Evolutionary conservation across 108 stramenopile genomes (phyloP).

Genomic region (Cyclotella baltica): DNA sequence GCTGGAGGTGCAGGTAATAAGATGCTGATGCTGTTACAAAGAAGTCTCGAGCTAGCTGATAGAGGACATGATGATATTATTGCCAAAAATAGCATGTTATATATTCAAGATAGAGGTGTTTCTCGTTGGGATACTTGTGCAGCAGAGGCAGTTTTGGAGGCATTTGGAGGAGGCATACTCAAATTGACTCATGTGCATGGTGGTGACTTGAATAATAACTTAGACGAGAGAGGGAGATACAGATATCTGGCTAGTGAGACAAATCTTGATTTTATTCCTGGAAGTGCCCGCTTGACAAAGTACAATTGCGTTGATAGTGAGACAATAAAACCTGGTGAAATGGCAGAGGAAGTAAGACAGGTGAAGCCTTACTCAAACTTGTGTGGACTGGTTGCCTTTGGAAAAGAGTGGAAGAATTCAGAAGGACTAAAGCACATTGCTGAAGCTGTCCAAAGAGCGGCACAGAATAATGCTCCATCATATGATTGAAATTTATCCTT

Average conservation of each 20-base stretch:
- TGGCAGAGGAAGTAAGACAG: conserved; percentile 36
- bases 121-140: conserved; percentile 73
- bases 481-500: conserved; percentile 21
- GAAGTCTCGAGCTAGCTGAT: conserved; percentile 15
- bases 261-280: conserved; percentile 62
- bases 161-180: conserved; percentile 58
- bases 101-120: conserved; percentile 73
- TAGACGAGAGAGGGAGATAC: conserved; percentile 33
- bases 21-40: conserved; percentile 65
- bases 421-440: conserved; percentile 19
- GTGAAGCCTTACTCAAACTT: conserved; percentile 67
- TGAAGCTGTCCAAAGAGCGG: conserved; percentile 33
- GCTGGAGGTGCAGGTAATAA: conserved; percentile 74
- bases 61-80: neutral
- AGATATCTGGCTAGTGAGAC: conserved; percentile 52
- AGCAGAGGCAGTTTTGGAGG: conserved; percentile 65
- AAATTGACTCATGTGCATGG: conserved; percentile 53
- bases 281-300: conserved; percentile 48
- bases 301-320: conserved; percentile 51
- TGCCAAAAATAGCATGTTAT: conserved; percentile 29
- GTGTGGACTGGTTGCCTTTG: conserved; percentile 64
- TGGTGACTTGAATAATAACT: neutral
- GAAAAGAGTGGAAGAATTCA: conserved; percentile 48
- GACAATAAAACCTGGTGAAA: conserved; percentile 16
- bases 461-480: conserved; percentile 32